Evolutionary conservation across 2,329 filamentous ascomycete species (phyloP).

Genomic region (Diaporthe vaccinii): DNA sequence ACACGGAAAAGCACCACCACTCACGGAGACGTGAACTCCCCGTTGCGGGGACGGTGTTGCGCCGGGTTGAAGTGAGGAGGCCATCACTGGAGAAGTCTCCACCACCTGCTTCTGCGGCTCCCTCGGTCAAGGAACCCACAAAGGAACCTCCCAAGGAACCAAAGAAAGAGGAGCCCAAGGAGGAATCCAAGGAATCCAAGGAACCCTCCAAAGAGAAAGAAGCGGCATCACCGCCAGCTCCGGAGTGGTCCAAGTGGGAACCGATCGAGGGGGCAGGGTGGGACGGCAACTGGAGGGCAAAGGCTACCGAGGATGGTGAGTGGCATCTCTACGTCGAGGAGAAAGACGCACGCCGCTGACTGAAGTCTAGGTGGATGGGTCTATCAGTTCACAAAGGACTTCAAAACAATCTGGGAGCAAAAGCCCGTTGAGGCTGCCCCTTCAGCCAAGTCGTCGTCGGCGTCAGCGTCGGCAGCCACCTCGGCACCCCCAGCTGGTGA

Average conservation of each 20-base stretch:
- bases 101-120: constrained; percentile 4
- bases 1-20: constrained; percentile 23
- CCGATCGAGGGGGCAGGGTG: constrained; percentile 17
- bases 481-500: constrained; percentile 35
- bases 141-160: constrained; percentile 22
- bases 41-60: neutral
- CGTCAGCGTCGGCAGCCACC: constrained; percentile 12
- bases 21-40: constrained; percentile 18
- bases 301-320: constrained; percentile 18
- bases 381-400: constrained; percentile 38
- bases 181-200: constrained; percentile 10
- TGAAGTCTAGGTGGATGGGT: constrained; percentile 34
- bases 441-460: constrained; percentile 4
- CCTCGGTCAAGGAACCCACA: neutral
- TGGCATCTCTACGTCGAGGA: neutral
- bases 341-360: neutral
- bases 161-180: constrained; percentile 1
- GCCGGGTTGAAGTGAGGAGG: neutral
- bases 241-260: constrained; percentile 38
- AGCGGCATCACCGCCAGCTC: neutral
- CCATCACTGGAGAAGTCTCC: constrained; percentile 13
- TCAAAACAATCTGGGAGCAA: constrained; percentile 36
- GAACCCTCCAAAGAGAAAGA: constrained; percentile 16
- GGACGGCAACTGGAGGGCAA: constrained; percentile 40
- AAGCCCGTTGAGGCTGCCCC: neutral